These are phyloP conservation scores for Scheffersomyces spartinae DNA, from an alignment of 805 yeast genomes.

Conservation along the genomic window DNA sequence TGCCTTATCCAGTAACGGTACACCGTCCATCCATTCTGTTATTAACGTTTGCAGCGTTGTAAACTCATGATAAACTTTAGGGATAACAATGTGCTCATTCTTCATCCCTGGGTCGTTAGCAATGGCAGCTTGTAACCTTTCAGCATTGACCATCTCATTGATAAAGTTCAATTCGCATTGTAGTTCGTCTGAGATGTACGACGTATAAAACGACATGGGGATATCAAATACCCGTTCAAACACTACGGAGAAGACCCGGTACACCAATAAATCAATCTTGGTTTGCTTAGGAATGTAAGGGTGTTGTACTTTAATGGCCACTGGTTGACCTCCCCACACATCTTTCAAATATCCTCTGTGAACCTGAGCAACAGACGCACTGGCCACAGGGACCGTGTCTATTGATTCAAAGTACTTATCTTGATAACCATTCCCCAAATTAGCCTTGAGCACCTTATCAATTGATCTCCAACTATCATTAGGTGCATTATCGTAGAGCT, in stretches of 20 bases:
- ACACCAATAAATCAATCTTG: conserved; percentile 49
- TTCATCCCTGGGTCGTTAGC: conserved; percentile 28
- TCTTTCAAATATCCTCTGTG: conserved; percentile 38
- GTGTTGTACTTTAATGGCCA: conserved; percentile 62
- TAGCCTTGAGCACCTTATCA: conserved; percentile 26
- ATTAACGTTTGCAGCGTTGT: conserved; percentile 43
- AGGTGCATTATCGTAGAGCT: conserved; percentile 62
- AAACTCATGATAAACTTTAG: conserved; percentile 34
- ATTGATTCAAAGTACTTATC: conserved; percentile 28
- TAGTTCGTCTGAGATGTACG: conserved; percentile 47
- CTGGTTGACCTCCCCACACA: conserved; percentile 30
- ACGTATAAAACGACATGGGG: conserved; percentile 46
- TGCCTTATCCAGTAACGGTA: conserved; percentile 37
- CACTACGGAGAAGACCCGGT: conserved; percentile 36
- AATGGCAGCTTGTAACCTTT: conserved; percentile 25
- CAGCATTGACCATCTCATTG: conserved; percentile 44
- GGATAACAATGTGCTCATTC: conserved; percentile 39
- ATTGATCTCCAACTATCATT: conserved; percentile 38
- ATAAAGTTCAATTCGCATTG: conserved; percentile 51
- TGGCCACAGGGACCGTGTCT: conserved; percentile 53
- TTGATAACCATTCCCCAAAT: conserved; percentile 32
- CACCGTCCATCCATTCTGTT: conserved; percentile 73
- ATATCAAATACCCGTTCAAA: conserved; percentile 52
- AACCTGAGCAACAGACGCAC: conserved; percentile 69
- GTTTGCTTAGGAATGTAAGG: conserved; percentile 50